Percentiles rank a stretch among this genome's conserved stretches.
Evolutionary conservation across 2,329 filamentous ascomycete genomes (phyloP).

Genomic region (Nigrograna mackinnonii): DNA sequence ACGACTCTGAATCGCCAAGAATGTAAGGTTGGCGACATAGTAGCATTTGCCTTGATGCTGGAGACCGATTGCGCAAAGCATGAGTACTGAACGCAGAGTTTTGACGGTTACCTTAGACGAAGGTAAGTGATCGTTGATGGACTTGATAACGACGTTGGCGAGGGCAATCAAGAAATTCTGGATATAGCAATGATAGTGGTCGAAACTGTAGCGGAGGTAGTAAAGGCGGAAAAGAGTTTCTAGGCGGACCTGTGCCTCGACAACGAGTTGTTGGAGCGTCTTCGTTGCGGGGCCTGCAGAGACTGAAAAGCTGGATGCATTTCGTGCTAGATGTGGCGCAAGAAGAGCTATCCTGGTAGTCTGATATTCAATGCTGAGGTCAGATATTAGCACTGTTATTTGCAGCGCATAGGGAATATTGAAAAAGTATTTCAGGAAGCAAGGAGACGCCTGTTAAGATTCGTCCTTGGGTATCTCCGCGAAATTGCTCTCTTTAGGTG

Average conservation of each 20-base stretch:
- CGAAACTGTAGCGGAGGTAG: neutral
- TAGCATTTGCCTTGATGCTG: neutral
- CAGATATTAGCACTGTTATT: neutral
- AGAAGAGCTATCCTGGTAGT: neutral
- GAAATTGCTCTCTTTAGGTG: neutral
- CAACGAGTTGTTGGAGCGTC: no score
- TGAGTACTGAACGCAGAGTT: neutral
- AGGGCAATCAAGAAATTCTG: neutral
- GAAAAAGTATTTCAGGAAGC: no score
- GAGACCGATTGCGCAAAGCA: neutral
- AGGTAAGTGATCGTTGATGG: neutral
- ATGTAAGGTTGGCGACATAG: neutral
- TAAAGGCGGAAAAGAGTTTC: neutral
- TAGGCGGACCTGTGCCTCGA: neutral
- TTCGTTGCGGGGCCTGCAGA: no score
- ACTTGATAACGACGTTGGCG: neutral
- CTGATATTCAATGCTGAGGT: neutral
- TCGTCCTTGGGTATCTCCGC: no score
- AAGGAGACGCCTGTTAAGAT: no score
- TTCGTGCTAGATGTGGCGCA: neutral
- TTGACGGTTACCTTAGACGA: neutral
- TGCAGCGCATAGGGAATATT: no score
- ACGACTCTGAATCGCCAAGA: neutral
- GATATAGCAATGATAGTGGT: neutral
- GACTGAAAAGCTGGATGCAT: no score